phyloP scores from a whole-genome alignment of 2,329 filamentous ascomycete species.

The Cryphonectria carpinicola region DNA sequence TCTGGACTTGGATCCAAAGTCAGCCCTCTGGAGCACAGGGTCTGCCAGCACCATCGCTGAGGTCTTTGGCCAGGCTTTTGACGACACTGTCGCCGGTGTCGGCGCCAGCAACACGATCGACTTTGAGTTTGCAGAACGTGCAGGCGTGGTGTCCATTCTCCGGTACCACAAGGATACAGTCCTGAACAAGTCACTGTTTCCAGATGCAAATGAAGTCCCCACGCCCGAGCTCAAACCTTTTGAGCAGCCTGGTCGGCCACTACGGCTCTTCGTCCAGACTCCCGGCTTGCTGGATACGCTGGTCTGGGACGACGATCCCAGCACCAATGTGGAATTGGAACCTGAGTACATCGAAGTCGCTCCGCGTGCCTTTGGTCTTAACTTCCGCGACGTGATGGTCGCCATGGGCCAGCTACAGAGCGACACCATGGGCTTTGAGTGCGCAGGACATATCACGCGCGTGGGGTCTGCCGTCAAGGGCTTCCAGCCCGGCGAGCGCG shows the following conservation, averaged over 20 bases:
- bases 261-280: slow-evolving; percentile 25
- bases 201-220: slow-evolving; percentile 22
- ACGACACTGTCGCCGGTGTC: background rate
- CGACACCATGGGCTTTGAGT: slow-evolving; percentile 34
- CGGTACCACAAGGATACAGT: background rate
- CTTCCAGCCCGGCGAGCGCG: slow-evolving; percentile 25
- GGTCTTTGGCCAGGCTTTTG: background rate
- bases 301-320: slow-evolving; percentile 28
- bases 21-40: background rate
- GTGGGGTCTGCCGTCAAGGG: slow-evolving; percentile 22
- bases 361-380: slow-evolving; percentile 24
- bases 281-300: slow-evolving; percentile 28
- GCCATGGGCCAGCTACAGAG: slow-evolving; percentile 32
- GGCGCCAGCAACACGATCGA: background rate
- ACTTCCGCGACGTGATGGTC: slow-evolving; percentile 30
- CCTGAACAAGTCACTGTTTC: background rate
- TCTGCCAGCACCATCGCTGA: background rate
- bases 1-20: slow-evolving; percentile 35
- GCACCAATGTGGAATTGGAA: slow-evolving; percentile 18
- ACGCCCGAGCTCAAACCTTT: slow-evolving; percentile 25
- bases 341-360: slow-evolving; percentile 27
- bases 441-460: slow-evolving; percentile 33
- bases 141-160: background rate
- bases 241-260: slow-evolving; percentile 19
- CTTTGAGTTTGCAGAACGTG: slow-evolving; percentile 1